These are phyloP conservation scores for Aurantiochytrium sp. DNA, from an alignment of 108 stramenopile genomes.

Conservation along the genomic window DNA sequence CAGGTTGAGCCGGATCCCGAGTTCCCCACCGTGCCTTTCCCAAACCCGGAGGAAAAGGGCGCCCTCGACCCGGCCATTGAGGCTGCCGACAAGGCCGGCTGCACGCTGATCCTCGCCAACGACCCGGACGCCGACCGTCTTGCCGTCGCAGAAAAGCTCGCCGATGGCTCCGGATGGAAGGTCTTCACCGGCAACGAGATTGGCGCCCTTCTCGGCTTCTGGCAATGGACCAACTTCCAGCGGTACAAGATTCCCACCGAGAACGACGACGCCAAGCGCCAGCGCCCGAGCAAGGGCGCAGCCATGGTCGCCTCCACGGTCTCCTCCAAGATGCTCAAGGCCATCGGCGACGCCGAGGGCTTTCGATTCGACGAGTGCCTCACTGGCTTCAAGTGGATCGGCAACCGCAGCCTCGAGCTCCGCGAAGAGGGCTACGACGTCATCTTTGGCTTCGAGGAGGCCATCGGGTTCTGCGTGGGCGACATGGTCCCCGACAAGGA, in stretches of 20 bases:
- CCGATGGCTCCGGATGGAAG: slow-evolving; percentile 67
- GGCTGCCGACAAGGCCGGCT: slow-evolving; percentile 58
- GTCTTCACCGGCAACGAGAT: slow-evolving; percentile 94
- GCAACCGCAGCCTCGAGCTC: slow-evolving; percentile 56
- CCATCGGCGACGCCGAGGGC: slow-evolving; percentile 76
- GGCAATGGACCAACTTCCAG: slow-evolving; percentile 65
- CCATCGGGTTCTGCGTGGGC: slow-evolving; percentile 84
- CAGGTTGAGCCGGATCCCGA: slow-evolving; percentile 80
- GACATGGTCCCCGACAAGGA: slow-evolving; percentile 82
- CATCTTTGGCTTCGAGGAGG: slow-evolving; percentile 90
- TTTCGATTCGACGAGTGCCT: slow-evolving; percentile 87
- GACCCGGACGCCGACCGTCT: slow-evolving; percentile 97
- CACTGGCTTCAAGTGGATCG: slow-evolving; percentile 66
- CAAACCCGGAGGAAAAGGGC: slow-evolving; percentile 94
- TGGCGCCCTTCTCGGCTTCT: slow-evolving; percentile 78
- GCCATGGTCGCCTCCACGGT: slow-evolving; percentile 86
- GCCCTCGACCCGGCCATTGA: slow-evolving; percentile 79
- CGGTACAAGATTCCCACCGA: slow-evolving; percentile 32
- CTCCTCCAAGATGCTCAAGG: slow-evolving; percentile 81
- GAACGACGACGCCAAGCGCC: slow-evolving; percentile 54
- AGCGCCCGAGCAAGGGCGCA: background rate
- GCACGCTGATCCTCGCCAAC: slow-evolving; percentile 82
- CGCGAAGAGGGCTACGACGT: slow-evolving; percentile 67
- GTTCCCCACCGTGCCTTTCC: slow-evolving; percentile 90
- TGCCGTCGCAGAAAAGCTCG: slow-evolving; percentile 79